Evolutionary conservation across 2,329 filamentous ascomycete species (phyloP), one percentile per base, ranked within the genome.

Genomic region (Spiromastix sp.): DNA sequence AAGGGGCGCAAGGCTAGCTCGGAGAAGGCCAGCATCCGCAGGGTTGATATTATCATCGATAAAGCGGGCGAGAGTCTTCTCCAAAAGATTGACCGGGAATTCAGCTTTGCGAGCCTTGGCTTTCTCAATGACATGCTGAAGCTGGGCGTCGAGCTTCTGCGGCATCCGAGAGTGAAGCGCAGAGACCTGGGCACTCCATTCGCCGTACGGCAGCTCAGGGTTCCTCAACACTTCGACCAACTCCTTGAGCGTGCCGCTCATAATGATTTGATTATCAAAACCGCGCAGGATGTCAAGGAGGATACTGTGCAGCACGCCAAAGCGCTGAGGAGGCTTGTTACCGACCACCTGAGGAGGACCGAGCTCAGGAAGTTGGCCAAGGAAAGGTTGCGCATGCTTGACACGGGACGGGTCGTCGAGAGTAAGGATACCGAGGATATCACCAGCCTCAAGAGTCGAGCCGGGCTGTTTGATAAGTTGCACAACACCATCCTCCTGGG

Each of bases 391-490:
- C 1, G 91, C 91, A 54, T 93, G 87, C 74, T 98, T 95, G 55
- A 98, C 87, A 51, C 87, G 85, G 48, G 82, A 85, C 3, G 91
- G 91, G 59, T 98, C 91, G 55, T 98, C 91, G 22, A 98, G 72
- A 43, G 89, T 81, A 17, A 98, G 74, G 45, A 98, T 95, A 67
- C 87, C 91, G n/a, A 98, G 77, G 41, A 98, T 96, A 57, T 98
- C 91, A 61, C 91, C 91, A 56, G 91, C 91, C 61, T 96, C 87
- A 31, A 98, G 81, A 12, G 86, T 93, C n/a, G 91, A 84, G 59
- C 91, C 91, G 43, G 91, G 91, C 67, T 96, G 91, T 76, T 98
- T 98, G 71, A 98, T 94, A 52, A 98, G 76, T 67, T 95, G 91
- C 38, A 98, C 89, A 36, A 93, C 74, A 69, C 91, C 91, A 51